A percentile compares a stretch with the other conserved stretches of the same genome.
Conservation (phyloP, 1,284 basidiomycete species). For the Boletus hoseneyae region DNA sequence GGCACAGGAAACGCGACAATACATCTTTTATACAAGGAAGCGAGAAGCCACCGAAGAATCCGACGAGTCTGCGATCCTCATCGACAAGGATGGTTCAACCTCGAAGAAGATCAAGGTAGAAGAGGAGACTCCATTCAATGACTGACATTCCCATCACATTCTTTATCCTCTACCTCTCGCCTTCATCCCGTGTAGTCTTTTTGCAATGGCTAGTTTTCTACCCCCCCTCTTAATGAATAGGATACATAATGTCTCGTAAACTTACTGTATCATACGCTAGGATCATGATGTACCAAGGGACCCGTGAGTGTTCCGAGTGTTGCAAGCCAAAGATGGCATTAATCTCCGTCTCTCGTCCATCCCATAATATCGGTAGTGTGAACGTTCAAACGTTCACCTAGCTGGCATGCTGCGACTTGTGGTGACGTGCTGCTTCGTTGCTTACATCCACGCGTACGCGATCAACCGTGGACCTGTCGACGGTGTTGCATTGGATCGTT, state of each 20-base stretch:
- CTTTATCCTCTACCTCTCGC: background rate
- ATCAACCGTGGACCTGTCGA: slow-evolving; percentile 6
- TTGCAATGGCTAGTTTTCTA: background rate
- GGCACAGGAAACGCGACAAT: slow-evolving; percentile 34
- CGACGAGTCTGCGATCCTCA: slow-evolving; percentile 24
- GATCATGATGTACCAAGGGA: background rate
- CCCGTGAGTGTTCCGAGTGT: background rate
- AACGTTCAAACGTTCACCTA: too few species aligned
- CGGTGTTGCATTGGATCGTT: background rate
- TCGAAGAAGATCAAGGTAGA: slow-evolving; percentile 28
- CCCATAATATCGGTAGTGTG: too few species aligned
- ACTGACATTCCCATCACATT: slow-evolving; percentile 6
- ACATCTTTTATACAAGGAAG: slow-evolving; percentile 13
- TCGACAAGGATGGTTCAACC: slow-evolving; percentile 17
- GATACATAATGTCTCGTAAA: slow-evolving; percentile 1
- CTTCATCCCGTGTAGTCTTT: slow-evolving; percentile 1
- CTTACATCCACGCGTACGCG: slow-evolving; percentile 14
- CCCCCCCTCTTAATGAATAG: background rate
- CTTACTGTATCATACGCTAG: slow-evolving; percentile 19
- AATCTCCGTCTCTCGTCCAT: too few species aligned
- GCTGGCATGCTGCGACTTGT: background rate
- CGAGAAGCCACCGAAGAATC: slow-evolving; percentile 24
- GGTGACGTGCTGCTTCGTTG: slow-evolving; percentile 1
- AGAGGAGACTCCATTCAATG: slow-evolving; percentile 12
- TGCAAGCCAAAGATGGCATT: too few species aligned